Evolutionary conservation across 306 rosid genomes (phyloP).

Genomic region (Begonia peltatifolia): DNA sequence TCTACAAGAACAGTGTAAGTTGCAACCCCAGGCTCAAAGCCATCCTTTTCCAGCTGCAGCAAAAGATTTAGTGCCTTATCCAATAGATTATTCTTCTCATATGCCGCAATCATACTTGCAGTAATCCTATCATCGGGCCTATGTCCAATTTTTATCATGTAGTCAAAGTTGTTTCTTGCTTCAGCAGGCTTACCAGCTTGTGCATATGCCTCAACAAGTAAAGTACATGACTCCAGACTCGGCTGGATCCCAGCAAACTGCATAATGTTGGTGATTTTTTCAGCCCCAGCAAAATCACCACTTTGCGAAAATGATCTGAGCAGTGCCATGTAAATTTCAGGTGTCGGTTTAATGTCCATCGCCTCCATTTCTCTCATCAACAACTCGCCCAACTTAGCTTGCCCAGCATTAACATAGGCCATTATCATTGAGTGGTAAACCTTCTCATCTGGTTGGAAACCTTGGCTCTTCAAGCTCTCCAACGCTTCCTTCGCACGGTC

Average conservation of each 20-base stretch:
- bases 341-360: constrained; percentile 33
- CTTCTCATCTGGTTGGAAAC: constrained; percentile 56
- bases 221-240: constrained; percentile 40
- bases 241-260: constrained; percentile 42
- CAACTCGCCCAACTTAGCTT: constrained; percentile 27
- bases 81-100: constrained; percentile 41
- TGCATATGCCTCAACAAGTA: constrained; percentile 51
- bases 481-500: constrained; percentile 49
- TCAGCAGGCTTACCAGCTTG: constrained; percentile 27
- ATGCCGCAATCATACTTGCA: constrained; percentile 72
- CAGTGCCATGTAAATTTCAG: constrained; percentile 58
- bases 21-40: constrained; percentile 71
- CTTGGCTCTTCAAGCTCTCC: constrained; percentile 39
- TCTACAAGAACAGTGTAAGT: constrained; percentile 74
- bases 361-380: constrained; percentile 62
- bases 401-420: constrained; percentile 51
- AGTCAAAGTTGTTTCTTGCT: constrained; percentile 56
- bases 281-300: constrained; percentile 31
- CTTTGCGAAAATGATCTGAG: constrained; percentile 36
- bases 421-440: constrained; percentile 52
- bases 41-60: constrained; percentile 50
- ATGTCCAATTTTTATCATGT: constrained; percentile 41
- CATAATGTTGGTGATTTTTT: constrained; percentile 27
- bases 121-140: constrained; percentile 67
- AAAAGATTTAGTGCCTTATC: constrained; percentile 63